Evolutionary conservation across 495 filamentous ascomycete species (phyloP).

Genomic region (Podospora tetraspora): DNA sequence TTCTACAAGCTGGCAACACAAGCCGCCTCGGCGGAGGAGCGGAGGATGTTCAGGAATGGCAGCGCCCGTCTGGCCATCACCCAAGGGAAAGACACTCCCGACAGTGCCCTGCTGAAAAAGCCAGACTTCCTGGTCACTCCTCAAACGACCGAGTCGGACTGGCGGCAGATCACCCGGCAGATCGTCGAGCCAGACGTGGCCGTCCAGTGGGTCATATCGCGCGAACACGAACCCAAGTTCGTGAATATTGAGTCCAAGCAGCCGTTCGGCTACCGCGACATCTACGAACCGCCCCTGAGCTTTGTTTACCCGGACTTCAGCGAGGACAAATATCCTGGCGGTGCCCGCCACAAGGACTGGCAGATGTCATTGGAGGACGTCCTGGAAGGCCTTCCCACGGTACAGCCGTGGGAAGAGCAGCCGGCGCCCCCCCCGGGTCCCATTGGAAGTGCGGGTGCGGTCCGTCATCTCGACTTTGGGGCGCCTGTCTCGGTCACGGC

Average conservation of each 20-base stretch:
- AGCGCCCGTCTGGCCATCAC: constrained; percentile 5
- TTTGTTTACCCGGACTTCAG: constrained; percentile 5
- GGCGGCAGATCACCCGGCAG: constrained; percentile 14
- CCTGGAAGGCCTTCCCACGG: background rate
- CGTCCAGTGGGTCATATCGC: constrained; percentile 5
- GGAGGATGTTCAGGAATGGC: background rate
- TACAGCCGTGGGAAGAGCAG: constrained; percentile 13
- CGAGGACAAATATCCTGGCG: background rate
- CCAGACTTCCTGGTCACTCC: constrained; percentile 17
- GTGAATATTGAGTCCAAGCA: constrained; percentile 1
- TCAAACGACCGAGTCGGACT: constrained; percentile 15
- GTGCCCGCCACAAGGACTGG: constrained; percentile 17
- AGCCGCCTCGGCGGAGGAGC: background rate
- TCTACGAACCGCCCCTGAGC: constrained; percentile 9
- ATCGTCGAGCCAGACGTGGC: constrained; percentile 17
- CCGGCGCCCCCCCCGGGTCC: background rate
- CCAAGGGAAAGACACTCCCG: background rate
- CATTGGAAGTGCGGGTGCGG: background rate
- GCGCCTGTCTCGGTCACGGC: background rate
- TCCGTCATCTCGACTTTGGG: background rate
- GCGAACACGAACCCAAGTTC: constrained; percentile 4
- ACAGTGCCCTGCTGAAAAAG: background rate
- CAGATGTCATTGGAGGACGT: constrained; percentile 15
- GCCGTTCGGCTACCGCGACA: constrained; percentile 23
- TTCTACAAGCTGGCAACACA: constrained; percentile 3